Evolutionary conservation across 768 basidiomycete species (phyloP).

Genomic region (Suillus discolor): DNA sequence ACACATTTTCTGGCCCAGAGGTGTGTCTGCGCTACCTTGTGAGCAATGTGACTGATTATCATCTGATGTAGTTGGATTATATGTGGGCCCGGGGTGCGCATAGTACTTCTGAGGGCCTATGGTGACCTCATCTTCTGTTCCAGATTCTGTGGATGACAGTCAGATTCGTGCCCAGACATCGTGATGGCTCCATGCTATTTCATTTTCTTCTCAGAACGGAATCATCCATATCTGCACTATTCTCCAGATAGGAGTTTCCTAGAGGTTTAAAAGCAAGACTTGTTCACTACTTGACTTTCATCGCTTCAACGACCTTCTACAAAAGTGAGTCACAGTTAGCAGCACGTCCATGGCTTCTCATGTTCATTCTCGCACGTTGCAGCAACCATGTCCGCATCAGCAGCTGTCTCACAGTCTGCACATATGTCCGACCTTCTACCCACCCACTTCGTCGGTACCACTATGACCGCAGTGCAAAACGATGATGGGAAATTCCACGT

Average conservation of each 20-base stretch:
- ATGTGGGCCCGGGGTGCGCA: background rate
- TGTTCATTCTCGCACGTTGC: background rate
- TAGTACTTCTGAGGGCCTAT: background rate
- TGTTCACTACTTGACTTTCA: background rate
- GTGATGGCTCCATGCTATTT: background rate
- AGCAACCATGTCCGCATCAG: background rate
- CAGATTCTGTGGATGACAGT: background rate
- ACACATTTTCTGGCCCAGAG: background rate
- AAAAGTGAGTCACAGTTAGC: background rate
- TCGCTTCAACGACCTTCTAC: background rate
- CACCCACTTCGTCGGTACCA: background rate
- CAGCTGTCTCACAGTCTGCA: background rate
- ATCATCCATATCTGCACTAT: background rate
- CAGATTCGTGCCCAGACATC: background rate
- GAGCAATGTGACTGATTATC: background rate
- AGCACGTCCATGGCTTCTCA: background rate
- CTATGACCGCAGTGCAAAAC: background rate
- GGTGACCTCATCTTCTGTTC: background rate
- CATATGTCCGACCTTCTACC: background rate
- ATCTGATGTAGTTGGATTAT: background rate
- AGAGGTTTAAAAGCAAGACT: background rate
- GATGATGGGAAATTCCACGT: background rate
- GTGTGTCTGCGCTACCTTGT: background rate
- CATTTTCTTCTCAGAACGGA: background rate
- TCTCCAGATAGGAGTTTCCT: background rate